Percentiles rank a stretch among this genome's conserved stretches.
These are phyloP conservation scores for Diaporthe sp. DNA, from an alignment of 2,329 filamentous ascomycete species.

Conservation along the genomic window DNA sequence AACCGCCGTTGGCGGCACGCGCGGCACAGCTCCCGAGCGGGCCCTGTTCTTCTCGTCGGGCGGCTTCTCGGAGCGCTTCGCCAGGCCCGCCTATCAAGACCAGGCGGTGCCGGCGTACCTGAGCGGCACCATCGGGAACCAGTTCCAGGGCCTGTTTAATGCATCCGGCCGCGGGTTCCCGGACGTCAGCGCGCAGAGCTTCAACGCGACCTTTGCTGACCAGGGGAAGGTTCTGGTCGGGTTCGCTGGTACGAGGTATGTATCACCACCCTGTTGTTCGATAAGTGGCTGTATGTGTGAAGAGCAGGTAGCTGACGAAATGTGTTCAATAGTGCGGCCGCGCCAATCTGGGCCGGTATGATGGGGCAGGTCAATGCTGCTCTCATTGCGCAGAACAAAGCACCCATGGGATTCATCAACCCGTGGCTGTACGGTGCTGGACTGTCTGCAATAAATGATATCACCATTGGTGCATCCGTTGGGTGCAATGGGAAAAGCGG, in stretches of 20 bases:
- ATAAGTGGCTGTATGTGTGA: neutral
- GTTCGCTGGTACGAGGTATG: slow-evolving; percentile 21
- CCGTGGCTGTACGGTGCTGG: slow-evolving; percentile 42
- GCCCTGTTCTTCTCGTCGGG: slow-evolving; percentile 67
- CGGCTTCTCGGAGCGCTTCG: slow-evolving; percentile 64
- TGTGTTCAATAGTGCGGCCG: slow-evolving; percentile 56
- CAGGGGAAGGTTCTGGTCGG: slow-evolving; percentile 2
- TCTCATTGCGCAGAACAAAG: slow-evolving; percentile 58
- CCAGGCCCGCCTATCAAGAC: slow-evolving; percentile 60
- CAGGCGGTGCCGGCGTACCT: slow-evolving; percentile 62
- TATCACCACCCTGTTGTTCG: neutral
- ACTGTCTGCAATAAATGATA: slow-evolving; percentile 44
- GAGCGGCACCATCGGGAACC: slow-evolving; percentile 60
- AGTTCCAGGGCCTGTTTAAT: slow-evolving; percentile 55
- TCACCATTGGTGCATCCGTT: slow-evolving; percentile 36
- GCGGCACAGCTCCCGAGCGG: slow-evolving; percentile 63
- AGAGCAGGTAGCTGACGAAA: neutral
- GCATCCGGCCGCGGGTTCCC: slow-evolving; percentile 40
- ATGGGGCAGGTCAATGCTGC: slow-evolving; percentile 67
- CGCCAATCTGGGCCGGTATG: slow-evolving; percentile 66
- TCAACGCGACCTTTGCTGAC: slow-evolving; percentile 45
- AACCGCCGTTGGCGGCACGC: slow-evolving; percentile 73
- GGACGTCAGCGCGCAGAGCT: slow-evolving; percentile 55
- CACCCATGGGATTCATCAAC: slow-evolving; percentile 59
- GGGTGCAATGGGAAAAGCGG: slow-evolving; percentile 34